Percentiles rank a stretch among this genome's conserved stretches.
These are phyloP conservation scores for Penicillium paneum DNA, from an alignment of 2,329 filamentous ascomycete genomes.

Conservation along the genomic window DNA sequence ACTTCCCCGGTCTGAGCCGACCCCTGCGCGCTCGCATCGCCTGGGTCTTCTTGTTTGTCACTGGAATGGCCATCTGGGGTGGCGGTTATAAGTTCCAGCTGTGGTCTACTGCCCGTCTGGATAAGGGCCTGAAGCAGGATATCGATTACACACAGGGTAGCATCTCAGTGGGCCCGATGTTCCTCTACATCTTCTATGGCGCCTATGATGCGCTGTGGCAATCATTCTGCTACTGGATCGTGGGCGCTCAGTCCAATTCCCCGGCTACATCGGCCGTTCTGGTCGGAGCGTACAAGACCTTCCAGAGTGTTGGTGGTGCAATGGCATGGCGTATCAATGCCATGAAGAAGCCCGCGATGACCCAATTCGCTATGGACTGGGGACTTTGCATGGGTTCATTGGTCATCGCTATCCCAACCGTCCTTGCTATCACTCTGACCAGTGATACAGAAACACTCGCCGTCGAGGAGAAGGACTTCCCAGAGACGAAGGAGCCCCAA, in stretches of 20 bases:
- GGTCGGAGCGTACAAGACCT: conserved; percentile 49
- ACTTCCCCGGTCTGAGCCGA: conserved; percentile 45
- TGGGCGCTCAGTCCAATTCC: conserved; percentile 47
- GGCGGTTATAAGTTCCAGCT: conserved; percentile 65
- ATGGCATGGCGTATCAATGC: conserved; percentile 50
- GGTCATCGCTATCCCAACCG: conserved; percentile 43
- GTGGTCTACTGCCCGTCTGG: conserved; percentile 49
- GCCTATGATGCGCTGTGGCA: conserved; percentile 68
- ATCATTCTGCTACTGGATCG: conserved; percentile 62
- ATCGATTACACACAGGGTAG: conserved; percentile 49
- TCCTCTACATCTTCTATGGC: conserved; percentile 69
- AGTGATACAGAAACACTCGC: conserved; percentile 7
- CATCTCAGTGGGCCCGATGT: conserved; percentile 60
- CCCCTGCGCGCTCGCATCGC: conserved; percentile 48
- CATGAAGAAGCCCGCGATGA: conserved; percentile 35
- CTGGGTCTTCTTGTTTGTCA: conserved; percentile 48
- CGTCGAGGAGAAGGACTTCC: conserved; percentile 5
- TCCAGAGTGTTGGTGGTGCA: conserved; percentile 45
- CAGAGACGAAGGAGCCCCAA: conserved; percentile 2
- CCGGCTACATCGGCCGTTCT: conserved; percentile 43
- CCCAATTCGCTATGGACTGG: conserved; percentile 49
- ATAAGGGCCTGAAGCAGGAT: conserved; percentile 42
- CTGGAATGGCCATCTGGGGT: conserved; percentile 56
- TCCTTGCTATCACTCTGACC: conserved; percentile 41
- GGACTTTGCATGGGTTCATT: conserved; percentile 46